Evolutionary conservation across 495 filamentous ascomycete genomes (phyloP).

Genomic region (Talaromyces liani): DNA sequence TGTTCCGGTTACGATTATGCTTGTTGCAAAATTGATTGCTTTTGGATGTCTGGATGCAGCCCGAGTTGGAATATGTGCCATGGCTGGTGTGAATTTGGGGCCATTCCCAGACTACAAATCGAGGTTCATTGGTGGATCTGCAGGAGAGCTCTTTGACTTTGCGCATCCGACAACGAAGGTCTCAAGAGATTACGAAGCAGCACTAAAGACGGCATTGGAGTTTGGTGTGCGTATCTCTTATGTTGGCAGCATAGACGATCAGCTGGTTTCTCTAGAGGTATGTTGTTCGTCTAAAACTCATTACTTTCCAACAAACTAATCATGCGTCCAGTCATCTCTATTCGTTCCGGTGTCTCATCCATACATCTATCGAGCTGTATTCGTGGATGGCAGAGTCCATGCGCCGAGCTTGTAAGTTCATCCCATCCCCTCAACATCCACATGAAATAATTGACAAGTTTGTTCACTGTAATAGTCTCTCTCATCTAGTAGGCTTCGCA

Average conservation of each 20-base stretch:
- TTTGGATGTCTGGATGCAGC: conserved; percentile 65
- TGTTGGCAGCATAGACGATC: conserved; percentile 92
- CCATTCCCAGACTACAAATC: conserved; percentile 85
- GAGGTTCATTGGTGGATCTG: conserved; percentile 75
- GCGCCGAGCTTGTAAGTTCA: conserved; percentile 74
- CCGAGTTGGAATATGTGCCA: conserved; percentile 75
- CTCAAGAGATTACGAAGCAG: conserved; percentile 70
- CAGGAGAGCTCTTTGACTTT: conserved; percentile 90
- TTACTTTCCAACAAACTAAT: conserved; percentile 12
- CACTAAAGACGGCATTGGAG: conserved; percentile 60
- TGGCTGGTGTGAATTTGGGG: conserved; percentile 92
- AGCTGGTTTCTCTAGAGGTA: conserved; percentile 86
- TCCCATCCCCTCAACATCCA: neutral
- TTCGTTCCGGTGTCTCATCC: conserved; percentile 80
- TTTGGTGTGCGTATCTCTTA: conserved; percentile 79
- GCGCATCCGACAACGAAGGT: conserved; percentile 69
- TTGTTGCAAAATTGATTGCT: conserved; percentile 83
- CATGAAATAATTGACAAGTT: conserved; percentile 8
- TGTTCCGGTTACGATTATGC: conserved; percentile 86
- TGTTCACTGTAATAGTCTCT: conserved; percentile 43
- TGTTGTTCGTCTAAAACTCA: conserved; percentile 1
- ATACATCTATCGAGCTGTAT: conserved; percentile 87
- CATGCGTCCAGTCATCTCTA: conserved; percentile 60
- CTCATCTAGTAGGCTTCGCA: conserved; percentile 86
- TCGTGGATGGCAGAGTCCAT: conserved; percentile 89